Conservation (phyloP, 2,329 filamentous ascomycete species). For the Bipolaris cookei region DNA sequence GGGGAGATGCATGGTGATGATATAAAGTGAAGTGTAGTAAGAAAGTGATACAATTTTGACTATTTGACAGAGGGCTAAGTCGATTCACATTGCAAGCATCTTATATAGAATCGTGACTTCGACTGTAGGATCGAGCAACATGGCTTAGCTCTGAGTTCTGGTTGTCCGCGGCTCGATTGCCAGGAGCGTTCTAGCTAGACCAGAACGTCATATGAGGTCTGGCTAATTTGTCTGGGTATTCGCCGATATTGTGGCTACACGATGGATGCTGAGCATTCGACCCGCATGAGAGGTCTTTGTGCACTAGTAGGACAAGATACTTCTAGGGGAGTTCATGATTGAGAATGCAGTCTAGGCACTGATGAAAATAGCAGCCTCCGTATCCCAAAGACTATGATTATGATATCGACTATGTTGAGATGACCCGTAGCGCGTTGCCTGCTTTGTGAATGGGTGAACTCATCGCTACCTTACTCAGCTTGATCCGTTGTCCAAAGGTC, state of each 20-base stretch:
- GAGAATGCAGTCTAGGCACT: not conserved
- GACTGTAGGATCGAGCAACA: not conserved
- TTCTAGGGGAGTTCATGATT: not conserved
- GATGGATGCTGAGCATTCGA: not conserved
- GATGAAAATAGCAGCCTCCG: not conserved
- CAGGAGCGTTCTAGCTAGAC: slow-evolving; percentile 9
- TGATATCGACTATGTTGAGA: not conserved
- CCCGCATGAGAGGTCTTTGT: not conserved
- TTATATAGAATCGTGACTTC: slow-evolving; percentile 11
- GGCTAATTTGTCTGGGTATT: slow-evolving; percentile 16
- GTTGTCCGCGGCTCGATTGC: slow-evolving; percentile 8
- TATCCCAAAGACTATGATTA: not conserved
- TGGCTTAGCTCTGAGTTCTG: slow-evolving; percentile 1
- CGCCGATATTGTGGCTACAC: slow-evolving; percentile 17
- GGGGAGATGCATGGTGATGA: slow-evolving; percentile 28
- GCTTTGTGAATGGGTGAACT: not conserved
- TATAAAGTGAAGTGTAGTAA: not conserved
- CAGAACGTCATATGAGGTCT: slow-evolving; percentile 16
- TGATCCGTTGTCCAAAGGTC: not conserved
- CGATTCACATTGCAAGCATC: not conserved
- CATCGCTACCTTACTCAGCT: not conserved
- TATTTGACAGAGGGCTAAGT: not conserved
- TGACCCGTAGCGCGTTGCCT: not conserved
- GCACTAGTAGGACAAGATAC: not conserved
- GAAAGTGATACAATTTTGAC: not conserved